These are phyloP conservation scores for Turritis glabra DNA, from an alignment of 345 rosid genomes.

Conservation along the genomic window DNA sequence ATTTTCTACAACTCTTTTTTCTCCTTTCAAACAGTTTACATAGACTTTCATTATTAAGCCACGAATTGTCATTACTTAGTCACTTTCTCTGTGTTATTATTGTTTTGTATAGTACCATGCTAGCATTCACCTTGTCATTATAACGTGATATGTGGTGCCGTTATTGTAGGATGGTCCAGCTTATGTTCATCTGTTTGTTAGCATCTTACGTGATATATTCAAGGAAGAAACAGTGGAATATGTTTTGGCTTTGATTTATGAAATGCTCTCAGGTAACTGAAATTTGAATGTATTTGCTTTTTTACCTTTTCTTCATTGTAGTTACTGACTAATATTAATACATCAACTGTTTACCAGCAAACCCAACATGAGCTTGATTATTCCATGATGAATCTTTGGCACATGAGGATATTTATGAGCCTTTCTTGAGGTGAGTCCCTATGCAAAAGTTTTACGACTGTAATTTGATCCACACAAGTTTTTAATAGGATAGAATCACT, in stretches of 20 bases:
- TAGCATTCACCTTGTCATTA: not conserved
- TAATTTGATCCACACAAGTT: not conserved
- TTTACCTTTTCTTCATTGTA: not conserved
- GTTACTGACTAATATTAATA: conserved; percentile 24
- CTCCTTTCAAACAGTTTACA: conserved; percentile 2
- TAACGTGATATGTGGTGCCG: conserved; percentile 24
- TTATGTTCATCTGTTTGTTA: conserved; percentile 80
- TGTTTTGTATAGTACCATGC: not conserved
- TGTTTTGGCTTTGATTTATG: conserved; percentile 91
- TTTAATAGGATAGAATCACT: conserved; percentile 7
- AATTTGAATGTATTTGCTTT: not conserved
- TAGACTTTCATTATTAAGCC: not conserved
- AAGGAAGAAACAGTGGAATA: conserved; percentile 98
- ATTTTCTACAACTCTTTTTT: not conserved
- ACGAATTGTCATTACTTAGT: not conserved
- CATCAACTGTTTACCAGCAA: conserved; percentile 56
- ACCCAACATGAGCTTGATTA: conserved; percentile 84
- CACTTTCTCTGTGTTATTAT: conserved; percentile 4
- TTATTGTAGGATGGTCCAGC: conserved; percentile 90
- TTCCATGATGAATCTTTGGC: conserved; percentile 85
- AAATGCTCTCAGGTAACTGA: conserved; percentile 75
- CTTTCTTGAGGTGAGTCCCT: conserved; percentile 85
- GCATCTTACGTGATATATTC: conserved; percentile 78
- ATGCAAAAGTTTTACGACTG: conserved; percentile 1
- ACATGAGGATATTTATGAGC: conserved; percentile 81